Evolutionary conservation across 352 stramenopile species (phyloP), one percentile per base, ranked within the genome.

Genomic region (Pythium brachiatum): DNA sequence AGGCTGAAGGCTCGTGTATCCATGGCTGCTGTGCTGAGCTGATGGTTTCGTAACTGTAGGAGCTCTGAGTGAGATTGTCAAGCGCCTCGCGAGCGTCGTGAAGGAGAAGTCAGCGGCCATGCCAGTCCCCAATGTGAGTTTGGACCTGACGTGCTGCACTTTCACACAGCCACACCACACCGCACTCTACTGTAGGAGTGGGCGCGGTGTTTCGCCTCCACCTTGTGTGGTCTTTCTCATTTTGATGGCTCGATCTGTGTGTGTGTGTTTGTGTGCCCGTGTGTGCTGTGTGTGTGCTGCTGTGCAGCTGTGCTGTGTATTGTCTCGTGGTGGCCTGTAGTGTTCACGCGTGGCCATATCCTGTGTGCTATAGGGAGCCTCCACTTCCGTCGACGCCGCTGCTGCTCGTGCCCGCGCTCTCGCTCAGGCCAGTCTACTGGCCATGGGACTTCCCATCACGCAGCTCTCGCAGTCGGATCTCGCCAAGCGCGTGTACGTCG

Each of bases 401-500:
- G 74, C 78, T 5, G 83, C 81, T 18, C 74, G 82, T 8, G 83
- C 83, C 6, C 57, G 75, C 8, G 83, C 83, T 1, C 64, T 92
- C 46, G 81, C 83, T 1, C 79, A 92, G 50, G 83, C 83, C 26
- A 92, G 77, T 78, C 43, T 92, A 21, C 60, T 92, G 64, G 71
- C 83, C 31, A 70, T 90, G 27, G 82, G 76, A 18, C 54, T 92
- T 11, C 73, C 79, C 0, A 65, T 67, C 25, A 63, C 73, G 31
- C 80, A 81, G 29, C 60, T 85, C 18, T 86, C 79, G 36, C 67
- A 76, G 16, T 73, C 69, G 48, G 83, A 92, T n/a, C 65, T 92
- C 63, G 83, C 83, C 18, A 74, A 79, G 44, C 78, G 83, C 2
- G 62, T 92, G 36, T 92, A 92, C 64, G 86, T 92, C 36, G 83